Conservation (phyloP, 352 stramenopile genomes). For the Globisporangium viniferum region DNA sequence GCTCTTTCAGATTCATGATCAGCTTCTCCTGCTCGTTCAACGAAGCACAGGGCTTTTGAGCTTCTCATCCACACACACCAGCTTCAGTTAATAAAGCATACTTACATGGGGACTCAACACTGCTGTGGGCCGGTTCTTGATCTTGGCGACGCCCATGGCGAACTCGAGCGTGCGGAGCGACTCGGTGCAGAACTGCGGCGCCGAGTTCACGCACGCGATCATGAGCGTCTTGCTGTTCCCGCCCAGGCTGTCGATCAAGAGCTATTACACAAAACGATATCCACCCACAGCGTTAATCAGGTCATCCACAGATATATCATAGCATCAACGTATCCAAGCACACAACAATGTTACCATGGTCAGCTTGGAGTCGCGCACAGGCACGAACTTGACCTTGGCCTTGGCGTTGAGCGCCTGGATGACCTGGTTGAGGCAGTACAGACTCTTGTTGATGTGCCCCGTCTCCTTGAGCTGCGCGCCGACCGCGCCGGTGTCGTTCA, state of each 20-base stretch:
- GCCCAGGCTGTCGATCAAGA: slow-evolving; percentile 68
- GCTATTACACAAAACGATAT: slow-evolving; percentile 17
- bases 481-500: slow-evolving; percentile 53
- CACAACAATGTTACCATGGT: slow-evolving; percentile 40
- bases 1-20: slow-evolving; percentile 59
- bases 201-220: slow-evolving; percentile 68
- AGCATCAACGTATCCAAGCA: background rate
- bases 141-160: slow-evolving; percentile 76
- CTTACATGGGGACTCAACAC: slow-evolving; percentile 50
- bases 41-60: background rate
- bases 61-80: background rate
- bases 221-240: slow-evolving; percentile 79
- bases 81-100: too few species aligned
- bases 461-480: slow-evolving; percentile 69
- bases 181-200: slow-evolving; percentile 53
- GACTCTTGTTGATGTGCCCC: slow-evolving; percentile 76
- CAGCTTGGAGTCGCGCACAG: slow-evolving; percentile 69
- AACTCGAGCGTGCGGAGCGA: slow-evolving; percentile 73
- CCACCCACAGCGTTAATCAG: too few species aligned
- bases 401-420: slow-evolving; percentile 68
- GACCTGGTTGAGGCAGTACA: slow-evolving; percentile 74
- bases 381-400: slow-evolving; percentile 55
- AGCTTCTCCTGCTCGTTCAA: slow-evolving; percentile 41
- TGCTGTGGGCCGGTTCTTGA: slow-evolving; percentile 68
- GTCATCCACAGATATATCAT: background rate